phyloP scores from a whole-genome alignment of 164 flowering plant genomes.

The Dillenia suffruticosa region DNA sequence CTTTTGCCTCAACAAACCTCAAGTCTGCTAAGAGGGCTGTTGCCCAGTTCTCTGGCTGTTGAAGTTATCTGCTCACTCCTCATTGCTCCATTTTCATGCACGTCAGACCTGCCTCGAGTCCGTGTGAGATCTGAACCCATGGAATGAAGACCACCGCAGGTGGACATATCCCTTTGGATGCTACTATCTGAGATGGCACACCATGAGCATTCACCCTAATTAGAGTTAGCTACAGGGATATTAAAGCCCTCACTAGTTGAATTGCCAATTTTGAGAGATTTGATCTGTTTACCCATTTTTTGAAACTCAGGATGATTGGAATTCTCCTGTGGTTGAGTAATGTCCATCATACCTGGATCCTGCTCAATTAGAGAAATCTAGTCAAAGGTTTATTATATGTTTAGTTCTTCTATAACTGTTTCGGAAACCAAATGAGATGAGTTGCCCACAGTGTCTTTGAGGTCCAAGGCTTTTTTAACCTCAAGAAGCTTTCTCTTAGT shows the following conservation, averaged over 20 bases:
- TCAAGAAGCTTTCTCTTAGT: conserved; percentile 60
- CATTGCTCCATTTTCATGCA: conserved; percentile 33
- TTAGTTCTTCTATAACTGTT: background rate
- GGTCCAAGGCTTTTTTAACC: conserved; percentile 50
- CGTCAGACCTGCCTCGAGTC: conserved; percentile 39
- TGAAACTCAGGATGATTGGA: conserved; percentile 16
- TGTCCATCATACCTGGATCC: conserved; percentile 29
- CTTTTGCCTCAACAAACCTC: conserved; percentile 32
- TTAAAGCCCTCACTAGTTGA: background rate
- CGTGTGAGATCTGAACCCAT: conserved; percentile 91
- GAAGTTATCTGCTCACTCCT: conserved; percentile 43
- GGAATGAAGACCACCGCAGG: conserved; percentile 77
- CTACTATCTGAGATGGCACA: conserved; percentile 25
- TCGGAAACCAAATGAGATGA: background rate
- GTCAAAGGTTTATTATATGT: background rate
- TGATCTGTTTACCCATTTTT: conserved; percentile 15
- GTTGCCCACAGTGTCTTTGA: conserved; percentile 33
- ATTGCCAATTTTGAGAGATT: background rate
- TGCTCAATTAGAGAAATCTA: conserved; percentile 16
- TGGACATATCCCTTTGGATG: conserved; percentile 49
- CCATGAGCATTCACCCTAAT: background rate
- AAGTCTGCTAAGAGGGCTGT: conserved; percentile 75
- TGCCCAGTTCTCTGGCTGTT: conserved; percentile 33
- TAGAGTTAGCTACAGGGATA: background rate
- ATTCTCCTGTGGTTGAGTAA: conserved; percentile 23